Percentiles rank a stretch among this genome's conserved stretches.
Evolutionary conservation across 73 alveolate species (phyloP).

Genomic region (Stentor coeruleus): DNA sequence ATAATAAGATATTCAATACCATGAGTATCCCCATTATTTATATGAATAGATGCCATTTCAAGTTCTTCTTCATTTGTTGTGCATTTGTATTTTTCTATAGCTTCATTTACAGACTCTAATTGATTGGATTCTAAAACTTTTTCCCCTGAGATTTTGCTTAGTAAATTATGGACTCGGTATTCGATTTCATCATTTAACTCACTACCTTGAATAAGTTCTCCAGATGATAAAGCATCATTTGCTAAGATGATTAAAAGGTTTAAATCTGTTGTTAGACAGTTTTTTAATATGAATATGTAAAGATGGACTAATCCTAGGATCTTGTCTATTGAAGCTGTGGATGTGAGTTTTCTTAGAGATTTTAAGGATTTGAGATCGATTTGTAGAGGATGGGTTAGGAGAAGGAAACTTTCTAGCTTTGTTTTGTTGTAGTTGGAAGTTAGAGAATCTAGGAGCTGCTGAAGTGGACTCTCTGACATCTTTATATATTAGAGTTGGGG

Average conservation of each 20-base stretch:
- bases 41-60: background rate
- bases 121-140: background rate
- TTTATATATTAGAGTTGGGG: too few relatives aligned
- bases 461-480: too few relatives aligned
- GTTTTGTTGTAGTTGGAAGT: too few relatives aligned
- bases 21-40: background rate
- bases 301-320: background rate
- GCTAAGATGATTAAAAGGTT: background rate
- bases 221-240: background rate
- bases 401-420: too few relatives aligned
- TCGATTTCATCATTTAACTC: background rate
- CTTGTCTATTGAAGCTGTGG: background rate
- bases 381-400: too few relatives aligned
- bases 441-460: too few relatives aligned
- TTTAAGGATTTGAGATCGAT: background rate
- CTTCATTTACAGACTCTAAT: background rate
- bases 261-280: background rate
- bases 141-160: background rate
- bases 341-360: background rate
- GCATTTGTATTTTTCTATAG: background rate
- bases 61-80: background rate
- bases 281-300: too few relatives aligned
- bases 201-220: background rate
- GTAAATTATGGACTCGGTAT: background rate
- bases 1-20: background rate